These are phyloP conservation scores for Syzygium aqueum DNA, from an alignment of 345 rosid genomes.

Conservation along the genomic window DNA sequence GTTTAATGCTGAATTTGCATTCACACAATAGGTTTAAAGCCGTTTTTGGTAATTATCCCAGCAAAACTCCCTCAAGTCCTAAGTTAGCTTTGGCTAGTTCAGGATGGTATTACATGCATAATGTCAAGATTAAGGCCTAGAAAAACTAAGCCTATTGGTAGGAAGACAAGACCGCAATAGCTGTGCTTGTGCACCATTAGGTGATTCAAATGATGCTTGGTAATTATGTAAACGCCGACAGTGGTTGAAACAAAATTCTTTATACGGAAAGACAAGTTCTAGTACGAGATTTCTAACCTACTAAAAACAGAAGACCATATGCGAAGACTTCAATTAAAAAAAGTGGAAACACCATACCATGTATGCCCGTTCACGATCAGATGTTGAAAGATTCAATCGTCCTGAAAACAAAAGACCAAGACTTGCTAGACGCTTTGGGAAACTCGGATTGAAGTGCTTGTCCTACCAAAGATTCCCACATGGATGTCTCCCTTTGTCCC, in stretches of 20 bases:
- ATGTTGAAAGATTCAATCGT: neutral
- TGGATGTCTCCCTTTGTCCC: too few species aligned
- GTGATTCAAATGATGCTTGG: neutral
- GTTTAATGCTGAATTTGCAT: too few species aligned
- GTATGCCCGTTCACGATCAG: neutral
- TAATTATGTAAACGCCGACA: neutral
- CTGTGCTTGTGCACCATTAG: neutral
- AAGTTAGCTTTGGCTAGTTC: too few species aligned
- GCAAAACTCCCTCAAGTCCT: too few species aligned
- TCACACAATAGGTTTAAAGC: too few species aligned
- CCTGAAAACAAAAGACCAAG: neutral
- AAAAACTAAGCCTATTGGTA: too few species aligned
- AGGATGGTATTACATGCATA: too few species aligned
- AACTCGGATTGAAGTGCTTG: neutral
- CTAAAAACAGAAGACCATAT: too few species aligned
- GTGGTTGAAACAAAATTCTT: neutral
- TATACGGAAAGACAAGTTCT: neutral
- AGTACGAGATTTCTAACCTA: neutral
- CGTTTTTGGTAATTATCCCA: too few species aligned
- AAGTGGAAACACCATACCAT: neutral
- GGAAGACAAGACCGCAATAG: neutral
- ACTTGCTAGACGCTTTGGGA: neutral
- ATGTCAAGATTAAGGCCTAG: too few species aligned
- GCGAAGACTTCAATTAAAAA: neutral
- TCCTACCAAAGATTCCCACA: neutral